phyloP scores from a whole-genome alignment of 1,284 basidiomycete species.

The Trichosporon sp. region DNA sequence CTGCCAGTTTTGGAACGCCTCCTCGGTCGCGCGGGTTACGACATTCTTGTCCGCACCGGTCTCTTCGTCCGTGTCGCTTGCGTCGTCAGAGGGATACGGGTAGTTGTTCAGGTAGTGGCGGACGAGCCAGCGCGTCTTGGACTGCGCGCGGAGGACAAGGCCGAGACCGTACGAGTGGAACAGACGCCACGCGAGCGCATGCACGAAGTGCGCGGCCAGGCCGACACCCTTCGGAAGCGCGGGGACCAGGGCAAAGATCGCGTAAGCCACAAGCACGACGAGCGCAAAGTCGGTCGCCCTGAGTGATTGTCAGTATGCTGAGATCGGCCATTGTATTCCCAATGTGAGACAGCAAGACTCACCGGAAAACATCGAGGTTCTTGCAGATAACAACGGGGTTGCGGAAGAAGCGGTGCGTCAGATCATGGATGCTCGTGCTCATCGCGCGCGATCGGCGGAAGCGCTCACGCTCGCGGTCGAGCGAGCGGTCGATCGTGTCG shows the following conservation, averaged over 20 bases:
- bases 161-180: conserved; percentile 90
- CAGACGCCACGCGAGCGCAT: conserved; percentile 78
- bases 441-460: conserved; percentile 20
- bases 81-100: conserved; percentile 57
- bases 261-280: conserved; percentile 57
- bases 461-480: background rate
- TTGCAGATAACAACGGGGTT: conserved; percentile 75
- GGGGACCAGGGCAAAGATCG: conserved; percentile 50
- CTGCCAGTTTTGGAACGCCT: conserved; percentile 95
- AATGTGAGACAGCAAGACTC: conserved; percentile 28
- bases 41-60: conserved; percentile 49
- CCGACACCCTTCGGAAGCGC: conserved; percentile 45
- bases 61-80: conserved; percentile 39
- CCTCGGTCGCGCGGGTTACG: conserved; percentile 68
- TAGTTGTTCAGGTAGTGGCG: conserved; percentile 90
- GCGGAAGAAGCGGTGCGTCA: conserved; percentile 83
- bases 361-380: conserved; percentile 82
- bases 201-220: conserved; percentile 66
- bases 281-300: conserved; percentile 66
- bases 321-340: background rate
- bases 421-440: conserved; percentile 70
- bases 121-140: conserved; percentile 80
- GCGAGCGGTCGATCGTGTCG: background rate
- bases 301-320: conserved; percentile 8
- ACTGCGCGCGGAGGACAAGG: conserved; percentile 73